Conservation (phyloP, 441 rosid species). For the Adansonia gregorii region DNA sequence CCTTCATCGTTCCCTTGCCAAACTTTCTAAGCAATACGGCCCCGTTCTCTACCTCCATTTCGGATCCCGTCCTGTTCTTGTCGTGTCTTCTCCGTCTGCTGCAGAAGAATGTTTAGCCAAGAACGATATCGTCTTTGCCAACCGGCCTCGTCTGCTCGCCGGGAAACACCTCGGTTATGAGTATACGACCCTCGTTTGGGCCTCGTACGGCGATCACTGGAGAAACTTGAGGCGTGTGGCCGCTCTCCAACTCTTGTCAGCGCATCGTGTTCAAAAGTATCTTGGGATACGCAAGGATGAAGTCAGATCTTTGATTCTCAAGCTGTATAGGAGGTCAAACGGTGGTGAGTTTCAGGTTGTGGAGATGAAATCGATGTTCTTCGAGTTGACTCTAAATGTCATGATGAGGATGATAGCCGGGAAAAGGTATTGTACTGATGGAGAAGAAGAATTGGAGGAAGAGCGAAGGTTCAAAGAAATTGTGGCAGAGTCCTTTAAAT, state of each 20-base stretch:
- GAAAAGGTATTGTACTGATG: slow-evolving; percentile 38
- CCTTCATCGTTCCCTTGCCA: slow-evolving; percentile 44
- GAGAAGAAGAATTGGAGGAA: slow-evolving; percentile 34
- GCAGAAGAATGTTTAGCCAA: slow-evolving; percentile 60
- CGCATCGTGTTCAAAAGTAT: slow-evolving; percentile 40
- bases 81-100: slow-evolving; percentile 56
- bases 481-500: slow-evolving; percentile 25
- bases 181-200: slow-evolving; percentile 43
- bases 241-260: slow-evolving; percentile 45
- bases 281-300: slow-evolving; percentile 41
- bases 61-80: slow-evolving; percentile 49
- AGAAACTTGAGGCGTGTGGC: slow-evolving; percentile 49
- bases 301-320: slow-evolving; percentile 31
- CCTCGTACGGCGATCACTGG: slow-evolving; percentile 55
- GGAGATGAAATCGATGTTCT: slow-evolving; percentile 39
- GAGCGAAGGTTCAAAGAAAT: slow-evolving; percentile 35
- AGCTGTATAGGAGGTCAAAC: slow-evolving; percentile 18
- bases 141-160: slow-evolving; percentile 46
- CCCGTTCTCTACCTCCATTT: slow-evolving; percentile 45
- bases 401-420: slow-evolving; percentile 56
- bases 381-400: slow-evolving; percentile 47
- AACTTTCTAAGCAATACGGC: slow-evolving; percentile 41
- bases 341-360: slow-evolving; percentile 19
- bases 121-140: slow-evolving; percentile 50
- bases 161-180: slow-evolving; percentile 50